Percentiles rank a stretch among this genome's conserved stretches.
Evolutionary conservation across 2,329 filamentous ascomycete genomes (phyloP).

Genomic region (Alternaria conjuncta): DNA sequence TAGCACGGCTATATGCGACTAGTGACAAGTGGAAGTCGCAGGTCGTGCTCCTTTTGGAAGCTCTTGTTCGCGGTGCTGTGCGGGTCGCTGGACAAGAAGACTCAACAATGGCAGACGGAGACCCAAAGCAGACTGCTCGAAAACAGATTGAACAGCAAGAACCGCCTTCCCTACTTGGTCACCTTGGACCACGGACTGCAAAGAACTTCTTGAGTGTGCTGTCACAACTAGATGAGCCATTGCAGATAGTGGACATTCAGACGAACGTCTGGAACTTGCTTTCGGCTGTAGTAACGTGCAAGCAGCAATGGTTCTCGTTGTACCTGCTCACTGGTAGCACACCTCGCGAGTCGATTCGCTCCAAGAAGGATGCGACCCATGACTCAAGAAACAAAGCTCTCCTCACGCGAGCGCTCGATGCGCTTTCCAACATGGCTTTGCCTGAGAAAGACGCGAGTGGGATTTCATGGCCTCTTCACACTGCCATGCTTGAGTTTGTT

Average conservation of each 20-base stretch:
- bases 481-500: slow-evolving; percentile 85
- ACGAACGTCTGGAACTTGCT: slow-evolving; percentile 83
- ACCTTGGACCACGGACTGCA: slow-evolving; percentile 81
- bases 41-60: slow-evolving; percentile 73
- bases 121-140: slow-evolving; percentile 1
- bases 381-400: slow-evolving; percentile 66
- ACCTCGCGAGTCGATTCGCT: slow-evolving; percentile 75
- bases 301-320: slow-evolving; percentile 95
- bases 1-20: slow-evolving; percentile 77
- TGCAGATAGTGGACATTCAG: slow-evolving; percentile 69
- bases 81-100: slow-evolving; percentile 54
- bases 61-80: slow-evolving; percentile 73
- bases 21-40: slow-evolving; percentile 70
- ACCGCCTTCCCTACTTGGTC: slow-evolving; percentile 90
- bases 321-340: slow-evolving; percentile 89
- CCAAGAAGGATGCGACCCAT: slow-evolving; percentile 52
- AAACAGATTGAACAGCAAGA: slow-evolving; percentile 55
- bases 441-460: slow-evolving; percentile 59
- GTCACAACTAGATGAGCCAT: slow-evolving; percentile 76
- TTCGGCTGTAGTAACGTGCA: slow-evolving; percentile 82
- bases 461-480: slow-evolving; percentile 58
- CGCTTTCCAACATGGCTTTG: slow-evolving; percentile 69
- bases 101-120: slow-evolving; percentile 7
- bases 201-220: slow-evolving; percentile 83
- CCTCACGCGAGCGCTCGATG: slow-evolving; percentile 74